Base-by-base conservation (phyloP, 768 basidiomycete species). In the Auriculariales sp. region DNA sequence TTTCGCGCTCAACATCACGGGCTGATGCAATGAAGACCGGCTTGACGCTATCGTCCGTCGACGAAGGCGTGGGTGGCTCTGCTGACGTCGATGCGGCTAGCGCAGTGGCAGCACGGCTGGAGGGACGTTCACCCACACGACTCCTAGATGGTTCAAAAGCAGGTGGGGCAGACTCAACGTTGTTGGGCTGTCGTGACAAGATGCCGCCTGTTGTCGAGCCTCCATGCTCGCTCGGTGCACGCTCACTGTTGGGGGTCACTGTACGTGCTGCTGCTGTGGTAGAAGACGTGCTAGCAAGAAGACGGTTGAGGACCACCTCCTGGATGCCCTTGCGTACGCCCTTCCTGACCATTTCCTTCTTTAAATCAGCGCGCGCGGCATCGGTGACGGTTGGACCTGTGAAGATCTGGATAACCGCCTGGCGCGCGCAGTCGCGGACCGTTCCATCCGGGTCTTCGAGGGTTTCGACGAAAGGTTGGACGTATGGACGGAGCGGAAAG, bases 391-490 rank as follows among this genome's bases (percentile, higher is more conserved):
- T 78, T 0, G 83, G 75, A 14, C 87, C 86, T 1, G 88, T 81
- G 60, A 97, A 94, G 49, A 99, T 71, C 55, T 83, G 79, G 14
- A 95, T 74, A 51, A 90, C 75, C 1, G 88, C 81, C 56, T 77
- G 74, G 46, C 82, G 78, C 6, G 93, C 83, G 60, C 81, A 82
- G 49, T 91, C 84, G 36, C 95, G 83, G 48, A 98, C 95, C 56
- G 79, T 78, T 17, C 83, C 77, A 59, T 99, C 95, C 1, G 80
- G 78, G 64, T 98, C 94, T 67, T 97, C 88, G 28, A 99, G 71
- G 32, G 81, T 71, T 49, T 82, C 86, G 29, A 97, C 88, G 46
- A 99, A 76, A 11, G 73, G 66, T 1, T 83, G 64, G 28, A 94
- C 74, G 65, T 83, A 97, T 4, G 85, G 76, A 39, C 84, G 75